A percentile compares a stretch with the other conserved stretches of the same genome.
These are phyloP conservation scores for Triangularia verruculosa DNA, from an alignment of 2,329 filamentous ascomycete species.

Conservation along the genomic window DNA sequence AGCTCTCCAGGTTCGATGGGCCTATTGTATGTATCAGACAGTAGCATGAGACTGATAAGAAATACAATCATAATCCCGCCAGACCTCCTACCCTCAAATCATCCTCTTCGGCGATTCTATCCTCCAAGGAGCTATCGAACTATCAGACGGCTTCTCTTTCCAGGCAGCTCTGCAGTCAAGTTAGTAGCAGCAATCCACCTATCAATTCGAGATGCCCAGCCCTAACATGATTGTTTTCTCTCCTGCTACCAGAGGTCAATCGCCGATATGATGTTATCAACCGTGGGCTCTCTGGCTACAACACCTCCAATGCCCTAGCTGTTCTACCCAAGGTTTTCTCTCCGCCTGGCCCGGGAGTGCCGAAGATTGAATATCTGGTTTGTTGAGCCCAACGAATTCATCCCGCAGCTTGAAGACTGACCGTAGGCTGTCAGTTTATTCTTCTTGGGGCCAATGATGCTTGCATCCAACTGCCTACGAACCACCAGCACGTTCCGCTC, in stretches of 20 bases:
- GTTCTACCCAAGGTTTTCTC: conserved; percentile 70
- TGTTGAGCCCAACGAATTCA: conserved; percentile 25
- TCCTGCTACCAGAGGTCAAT: conserved; percentile 57
- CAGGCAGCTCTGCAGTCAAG: conserved; percentile 67
- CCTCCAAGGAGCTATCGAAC: conserved; percentile 63
- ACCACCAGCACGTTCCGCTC: conserved; percentile 75
- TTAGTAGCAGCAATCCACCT: conserved; percentile 39
- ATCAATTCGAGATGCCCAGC: conserved; percentile 1
- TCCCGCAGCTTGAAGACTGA: conserved; percentile 11
- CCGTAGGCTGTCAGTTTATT: conserved; percentile 54
- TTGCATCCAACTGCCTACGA: conserved; percentile 59
- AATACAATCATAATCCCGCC: conserved; percentile 9
- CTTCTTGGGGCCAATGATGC: conserved; percentile 93
- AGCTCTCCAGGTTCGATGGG: not conserved
- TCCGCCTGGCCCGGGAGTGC: conserved; percentile 52
- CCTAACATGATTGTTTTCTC: not conserved
- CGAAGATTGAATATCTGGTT: conserved; percentile 67
- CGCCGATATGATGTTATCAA: conserved; percentile 84
- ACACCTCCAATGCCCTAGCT: conserved; percentile 68
- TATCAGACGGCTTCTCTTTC: conserved; percentile 69
- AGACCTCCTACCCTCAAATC: conserved; percentile 65
- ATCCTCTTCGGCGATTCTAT: conserved; percentile 90
- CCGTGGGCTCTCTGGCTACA: conserved; percentile 84
- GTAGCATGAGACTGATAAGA: conserved; percentile 12
- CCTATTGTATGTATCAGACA: not conserved